Evolutionary conservation across 2,329 filamentous ascomycete genomes (phyloP), one percentile per base, ranked within the genome.

Genomic region (Calonectria multiphialidica): DNA sequence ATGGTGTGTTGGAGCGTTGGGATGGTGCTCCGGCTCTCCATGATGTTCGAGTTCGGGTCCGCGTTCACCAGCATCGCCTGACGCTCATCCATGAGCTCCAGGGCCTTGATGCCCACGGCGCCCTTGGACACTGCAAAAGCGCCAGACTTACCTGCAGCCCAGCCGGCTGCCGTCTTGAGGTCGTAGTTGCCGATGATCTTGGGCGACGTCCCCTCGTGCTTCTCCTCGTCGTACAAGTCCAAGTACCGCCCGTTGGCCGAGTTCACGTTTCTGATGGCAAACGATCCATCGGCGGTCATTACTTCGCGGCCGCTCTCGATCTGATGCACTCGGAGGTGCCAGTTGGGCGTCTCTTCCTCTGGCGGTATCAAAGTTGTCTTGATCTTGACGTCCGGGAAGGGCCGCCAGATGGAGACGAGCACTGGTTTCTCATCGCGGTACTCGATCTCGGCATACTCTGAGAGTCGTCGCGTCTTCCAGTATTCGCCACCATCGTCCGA

Each of bases 401-500:
- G 93, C 73, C 88, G 89, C 93, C 94, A 95, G 33, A 87, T 85
- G 0, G 92, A 94, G 8, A 93, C 89, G 13, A 96, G 85, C 1
- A 94, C 89, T 0, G 92, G 90, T 21, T 75, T 83, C 23, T 83
- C 86, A 21, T 88, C 88, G 18, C 89, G 86, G 16, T 87, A 83
- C 77, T 93, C 89, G 68, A 95, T 88, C 1, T 86, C 86, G 0
- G 92, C 89, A 76, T 93, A 90, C 55, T 91, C 86, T n/a, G 90
- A 93, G 28, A 92, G 85, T 40, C 93, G 86, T n/a, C 94, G 88
- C 69, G 93, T 91, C 82, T 95, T 94, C 94, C 94, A 96, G 74
- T 92, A 90, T 82, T 95, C 93, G 42, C 93, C 94, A 23, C 89
- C 92, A 81, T 95, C 94, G 76, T 95, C 93, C 1, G 93, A 95